These are phyloP conservation scores for Fonsecaea erecta DNA, from an alignment of 2,329 filamentous ascomycete genomes.

Conservation along the genomic window DNA sequence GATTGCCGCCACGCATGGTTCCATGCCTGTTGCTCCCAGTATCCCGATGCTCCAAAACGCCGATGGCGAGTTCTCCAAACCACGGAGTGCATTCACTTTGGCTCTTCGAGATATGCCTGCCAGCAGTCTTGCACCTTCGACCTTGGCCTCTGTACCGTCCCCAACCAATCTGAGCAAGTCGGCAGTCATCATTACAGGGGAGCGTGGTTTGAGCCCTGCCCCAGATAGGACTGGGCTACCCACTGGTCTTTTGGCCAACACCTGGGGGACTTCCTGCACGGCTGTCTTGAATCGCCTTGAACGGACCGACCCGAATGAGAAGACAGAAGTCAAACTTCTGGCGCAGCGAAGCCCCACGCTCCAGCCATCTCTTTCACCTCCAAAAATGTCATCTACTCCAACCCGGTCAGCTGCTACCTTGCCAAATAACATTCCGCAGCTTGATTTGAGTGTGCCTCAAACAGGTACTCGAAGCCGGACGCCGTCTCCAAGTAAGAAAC, in stretches of 20 bases:
- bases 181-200: slow-evolving; percentile 79
- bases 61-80: slow-evolving; percentile 45
- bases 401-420: slow-evolving; percentile 24
- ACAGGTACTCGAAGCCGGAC: slow-evolving; percentile 36
- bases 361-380: slow-evolving; percentile 29
- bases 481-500: slow-evolving; percentile 40
- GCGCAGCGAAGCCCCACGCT: slow-evolving; percentile 32
- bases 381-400: slow-evolving; percentile 25
- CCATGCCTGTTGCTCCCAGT: slow-evolving; percentile 68
- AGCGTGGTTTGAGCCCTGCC: slow-evolving; percentile 70
- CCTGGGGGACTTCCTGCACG: slow-evolving; percentile 92
- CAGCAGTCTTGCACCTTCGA: slow-evolving; percentile 77
- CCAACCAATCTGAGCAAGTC: slow-evolving; percentile 84
- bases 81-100: slow-evolving; percentile 40
- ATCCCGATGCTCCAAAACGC: slow-evolving; percentile 44
- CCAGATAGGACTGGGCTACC: slow-evolving; percentile 72
- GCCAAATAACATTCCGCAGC: slow-evolving; percentile 22
- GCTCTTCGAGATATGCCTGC: slow-evolving; percentile 53
- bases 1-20: slow-evolving; percentile 80
- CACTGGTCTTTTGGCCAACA: slow-evolving; percentile 85
- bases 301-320: slow-evolving; percentile 54
- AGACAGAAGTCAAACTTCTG: slow-evolving; percentile 38
- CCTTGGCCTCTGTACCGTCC: slow-evolving; percentile 80
- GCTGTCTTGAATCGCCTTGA: slow-evolving; percentile 67
- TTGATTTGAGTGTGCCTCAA: slow-evolving; percentile 33